Base-by-base conservation (phyloP, 2,329 filamentous ascomycete genomes). In the Epicoccum nigrum region DNA sequence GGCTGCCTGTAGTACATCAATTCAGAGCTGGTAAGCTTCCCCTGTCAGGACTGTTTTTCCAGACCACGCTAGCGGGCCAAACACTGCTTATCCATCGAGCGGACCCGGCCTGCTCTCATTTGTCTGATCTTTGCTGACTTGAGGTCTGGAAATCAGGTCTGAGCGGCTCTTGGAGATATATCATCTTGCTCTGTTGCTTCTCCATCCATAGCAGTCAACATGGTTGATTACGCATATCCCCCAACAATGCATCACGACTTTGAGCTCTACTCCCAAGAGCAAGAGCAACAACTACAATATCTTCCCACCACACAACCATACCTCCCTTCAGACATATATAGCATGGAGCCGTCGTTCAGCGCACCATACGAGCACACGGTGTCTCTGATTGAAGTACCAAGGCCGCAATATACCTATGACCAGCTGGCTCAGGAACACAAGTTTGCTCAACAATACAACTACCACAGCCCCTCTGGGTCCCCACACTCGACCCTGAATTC, bases 401-500 rank as follows among this genome's bases (percentile, higher is more conserved):
- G 64, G 38, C 55, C 62, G 12, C 68, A 77, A 31, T 75, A 68
- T 51, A 60, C 69, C 51, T 71, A 67, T 35, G 67, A 72, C 34
- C 68, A 64, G 45, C 64, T 73, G 25, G 65, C 68, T 13, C 69
- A 72, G 49, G 69, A 64, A 19, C 65, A 71, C 19, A 76, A 76
- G 64, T 59, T 66, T 34, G 63, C 57, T 46, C 69, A 69, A 46
- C 70, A 70, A 25, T 73, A 68, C 44, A 69, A 68, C 43, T 72
- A 68, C 41, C 71, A 68, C 46, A 75, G 67, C 41, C 73, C 74
- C 17, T 62, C 68, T 35, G 73, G 73, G 49, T 79, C 77, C 13
- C 77, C 77, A 9, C 65, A 76, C 54, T 79, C 78, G 4, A 65
- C 65, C 27, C 70, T 76, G 20, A 71, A 78, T 53, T 77, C 77